Conservation (phyloP, 371 early-diverging fungal genomes). For the Mucor irregularis region DNA sequence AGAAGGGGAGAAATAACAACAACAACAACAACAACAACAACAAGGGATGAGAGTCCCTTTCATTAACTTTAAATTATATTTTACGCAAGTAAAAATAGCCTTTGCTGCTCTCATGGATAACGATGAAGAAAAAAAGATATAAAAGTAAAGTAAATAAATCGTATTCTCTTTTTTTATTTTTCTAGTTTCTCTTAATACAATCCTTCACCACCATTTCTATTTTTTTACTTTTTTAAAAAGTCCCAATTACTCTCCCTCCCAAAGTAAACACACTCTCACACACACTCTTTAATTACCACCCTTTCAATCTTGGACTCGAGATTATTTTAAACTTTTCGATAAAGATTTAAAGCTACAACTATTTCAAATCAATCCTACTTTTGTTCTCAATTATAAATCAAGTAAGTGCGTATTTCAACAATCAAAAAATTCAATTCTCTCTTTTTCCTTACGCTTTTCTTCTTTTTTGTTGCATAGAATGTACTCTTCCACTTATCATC, state of each 20-base stretch:
- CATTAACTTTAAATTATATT: constrained; percentile 10
- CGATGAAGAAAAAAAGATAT: background rate
- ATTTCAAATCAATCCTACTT: constrained; percentile 8
- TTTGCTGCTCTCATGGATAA: background rate
- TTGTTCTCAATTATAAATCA: background rate
- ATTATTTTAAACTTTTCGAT: constrained; percentile 25
- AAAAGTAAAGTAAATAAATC: background rate
- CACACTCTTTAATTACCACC: constrained; percentile 11
- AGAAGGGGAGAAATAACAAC: too few species aligned
- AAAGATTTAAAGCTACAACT: constrained; percentile 17
- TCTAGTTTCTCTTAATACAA: background rate
- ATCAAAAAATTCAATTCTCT: background rate
- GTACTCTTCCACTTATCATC: constrained; percentile 10
- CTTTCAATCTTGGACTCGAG: constrained; percentile 6
- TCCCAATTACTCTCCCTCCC: constrained; percentile 15
- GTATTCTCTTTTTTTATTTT: background rate
- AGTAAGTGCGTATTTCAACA: background rate
- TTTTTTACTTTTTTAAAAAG: constrained; percentile 10
- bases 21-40: too few species aligned
- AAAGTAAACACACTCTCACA: constrained; percentile 12
- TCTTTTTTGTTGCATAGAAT: background rate
- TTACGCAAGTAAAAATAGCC: background rate
- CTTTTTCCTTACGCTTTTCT: background rate
- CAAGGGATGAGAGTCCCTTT: constrained; percentile 13
- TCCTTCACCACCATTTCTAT: constrained; percentile 3